A percentile compares a stretch with the other conserved stretches of the same genome.
Evolutionary conservation across 2,329 filamentous ascomycete species (phyloP).

Genomic region (Phialophora chinensis): DNA sequence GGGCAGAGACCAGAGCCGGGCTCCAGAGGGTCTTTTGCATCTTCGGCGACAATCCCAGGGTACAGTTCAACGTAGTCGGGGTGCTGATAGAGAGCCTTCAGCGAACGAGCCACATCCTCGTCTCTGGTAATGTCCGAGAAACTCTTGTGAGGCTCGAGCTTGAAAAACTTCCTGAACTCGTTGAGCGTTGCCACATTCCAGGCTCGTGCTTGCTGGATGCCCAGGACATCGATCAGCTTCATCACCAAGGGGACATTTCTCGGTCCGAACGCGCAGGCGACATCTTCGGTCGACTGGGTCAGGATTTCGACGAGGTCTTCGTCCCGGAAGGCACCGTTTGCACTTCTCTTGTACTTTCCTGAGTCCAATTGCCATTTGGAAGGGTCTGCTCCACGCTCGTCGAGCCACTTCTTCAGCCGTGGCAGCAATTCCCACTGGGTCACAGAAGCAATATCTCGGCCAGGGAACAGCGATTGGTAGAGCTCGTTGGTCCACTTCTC

Average conservation of each 20-base stretch:
- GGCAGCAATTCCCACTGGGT: slow-evolving; percentile 65
- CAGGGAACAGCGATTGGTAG: slow-evolving; percentile 64
- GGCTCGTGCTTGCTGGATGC: slow-evolving; percentile 75
- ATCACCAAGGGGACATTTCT: slow-evolving; percentile 75
- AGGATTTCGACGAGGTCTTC: slow-evolving; percentile 77
- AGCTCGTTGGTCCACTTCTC: slow-evolving; percentile 79
- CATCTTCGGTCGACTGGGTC: slow-evolving; percentile 73
- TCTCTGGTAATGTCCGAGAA: slow-evolving; percentile 67
- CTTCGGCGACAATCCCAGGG: slow-evolving; percentile 64
- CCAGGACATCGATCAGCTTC: slow-evolving; percentile 77
- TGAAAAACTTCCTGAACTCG: slow-evolving; percentile 69
- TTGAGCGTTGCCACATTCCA: slow-evolving; percentile 61
- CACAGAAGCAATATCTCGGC: slow-evolving; percentile 62
- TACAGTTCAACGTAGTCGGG: slow-evolving; percentile 73
- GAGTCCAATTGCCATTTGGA: slow-evolving; percentile 70
- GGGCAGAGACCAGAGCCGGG: slow-evolving; percentile 49
- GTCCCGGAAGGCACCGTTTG: slow-evolving; percentile 69
- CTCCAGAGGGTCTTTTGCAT: slow-evolving; percentile 47
- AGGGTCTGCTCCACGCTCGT: slow-evolving; percentile 68
- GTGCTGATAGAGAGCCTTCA: slow-evolving; percentile 66
- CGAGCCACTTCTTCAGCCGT: slow-evolving; percentile 68
- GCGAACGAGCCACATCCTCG: slow-evolving; percentile 59
- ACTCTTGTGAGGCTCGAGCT: slow-evolving; percentile 60
- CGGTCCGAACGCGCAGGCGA: slow-evolving; percentile 68
- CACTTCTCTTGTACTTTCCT: slow-evolving; percentile 66